Evolutionary conservation across 176 grass and related monocot species (phyloP), one percentile per base, ranked within the genome.

Genomic region (Metroxylon sagu): DNA sequence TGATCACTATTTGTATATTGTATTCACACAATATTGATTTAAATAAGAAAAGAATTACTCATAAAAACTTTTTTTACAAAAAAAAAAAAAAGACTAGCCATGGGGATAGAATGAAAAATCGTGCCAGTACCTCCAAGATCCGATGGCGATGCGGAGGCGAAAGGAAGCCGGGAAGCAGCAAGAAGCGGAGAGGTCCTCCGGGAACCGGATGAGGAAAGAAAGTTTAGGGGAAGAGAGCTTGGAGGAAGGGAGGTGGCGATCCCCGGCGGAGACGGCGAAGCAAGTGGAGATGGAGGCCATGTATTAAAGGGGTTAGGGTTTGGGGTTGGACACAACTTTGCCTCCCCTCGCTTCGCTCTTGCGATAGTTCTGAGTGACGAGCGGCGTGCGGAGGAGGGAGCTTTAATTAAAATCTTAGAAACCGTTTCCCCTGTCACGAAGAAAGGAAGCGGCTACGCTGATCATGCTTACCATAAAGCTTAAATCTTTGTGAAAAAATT

Each of bases 91-190:
- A 16, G n/a, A 52, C 16, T 16, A 52, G n/a, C 16, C 5, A 16
- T 16, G 50, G 50, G 50, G 4, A 16, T n/a, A 16, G 17, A 4
- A 64, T 14, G 19, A 50, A 19, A 25, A 50, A 25, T 35, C 10
- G 14, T 50, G 61, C 16, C 21, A 5, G 28, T 26, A 97, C 92
- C 92, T 97, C 87, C 68, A 97, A 81, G 75, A 97, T 59, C 74
- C 59, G 61, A 67, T 57, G 48, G 62, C 19, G 58, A 66, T 29
- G 25, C 49, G 64, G 64, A 66, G 4, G 16, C 49, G 6, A 3
- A 66, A 1, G 19, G 26, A 66, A 16, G 64, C 52, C 16, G 48
- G 49, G 63, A 53, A 66, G 63, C 23, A 52, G 19, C 28, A 64
- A 16, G 48, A 51, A 51, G 50, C 15, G 15, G 50, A 66, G 73